Base-by-base conservation (phyloP, 768 basidiomycete species). In the Mrakia frigida region DNA sequence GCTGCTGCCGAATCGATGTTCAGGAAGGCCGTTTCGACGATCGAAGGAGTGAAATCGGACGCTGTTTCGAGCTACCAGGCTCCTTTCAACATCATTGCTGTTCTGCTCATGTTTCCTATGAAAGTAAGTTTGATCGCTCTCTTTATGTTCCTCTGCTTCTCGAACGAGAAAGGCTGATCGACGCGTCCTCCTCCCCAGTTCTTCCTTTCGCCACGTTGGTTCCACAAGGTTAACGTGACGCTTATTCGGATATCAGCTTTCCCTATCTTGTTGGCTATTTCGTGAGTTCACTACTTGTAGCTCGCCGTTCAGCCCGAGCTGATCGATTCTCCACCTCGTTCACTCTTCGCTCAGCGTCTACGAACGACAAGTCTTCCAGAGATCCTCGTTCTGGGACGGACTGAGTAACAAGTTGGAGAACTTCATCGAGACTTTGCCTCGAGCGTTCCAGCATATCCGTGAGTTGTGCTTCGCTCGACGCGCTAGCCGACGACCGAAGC, bases 41-140 rank as follows among this genome's bases (percentile, higher is more conserved):
- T 99, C 70, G 97, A 98, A 86, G 94, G 95, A 88, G 85, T 80
- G 81, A 85, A 85, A 78, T 81, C 82, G 46, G 94, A 98, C 82
- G 92, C 89, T 0, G 82, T 98, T 18, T 98, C 97, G 82, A 94
- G 92, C 33, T 98, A 98, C 82, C 93, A 94, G 81, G 91, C 96
- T 0, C 97, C 97, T 0, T 84, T 98, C 80, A 99, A 98, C 82
- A 83, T 98, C 9, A 77, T 95, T 60, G 97, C 96, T 0, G 85
- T 98, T 21, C 88, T 89, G 71, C 85, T 96, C 78, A 91, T 99
- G 87, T 86, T 94, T 78, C 94, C 97, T 2, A 86, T 91, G 56
- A 73, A 73, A 56, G 56, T 73, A 5, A 14, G 43, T n/a, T 25
- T 5, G 3, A 31, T 23, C 70, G 18, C 37, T 28, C 70, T 37